Evolutionary conservation across 257 asterid genomes (phyloP).

Genomic region (Marsdenia floribunda): DNA sequence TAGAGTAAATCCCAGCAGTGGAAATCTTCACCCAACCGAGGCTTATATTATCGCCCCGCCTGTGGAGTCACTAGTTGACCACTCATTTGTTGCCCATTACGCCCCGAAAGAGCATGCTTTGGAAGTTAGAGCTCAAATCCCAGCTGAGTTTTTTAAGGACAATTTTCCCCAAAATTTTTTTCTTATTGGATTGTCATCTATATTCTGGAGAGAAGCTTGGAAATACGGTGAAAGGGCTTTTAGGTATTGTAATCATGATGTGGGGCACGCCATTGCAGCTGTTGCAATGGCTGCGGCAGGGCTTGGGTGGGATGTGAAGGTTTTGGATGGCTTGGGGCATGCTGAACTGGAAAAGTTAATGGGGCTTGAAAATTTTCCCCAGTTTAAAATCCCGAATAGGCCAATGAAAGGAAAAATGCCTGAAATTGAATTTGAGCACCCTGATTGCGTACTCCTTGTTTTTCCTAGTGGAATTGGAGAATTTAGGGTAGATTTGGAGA

Average conservation of each 20-base stretch:
- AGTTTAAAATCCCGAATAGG: slow-evolving; percentile 50
- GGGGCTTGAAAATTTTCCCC: slow-evolving; percentile 50
- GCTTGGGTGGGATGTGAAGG: slow-evolving; percentile 84
- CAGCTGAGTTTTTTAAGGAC: slow-evolving; percentile 32
- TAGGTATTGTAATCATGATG: slow-evolving; percentile 97
- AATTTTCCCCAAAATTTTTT: slow-evolving; percentile 56
- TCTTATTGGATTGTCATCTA: slow-evolving; percentile 69
- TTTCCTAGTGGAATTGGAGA: slow-evolving; percentile 43
- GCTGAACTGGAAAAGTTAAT: slow-evolving; percentile 60
- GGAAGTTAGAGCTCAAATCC: slow-evolving; percentile 66
- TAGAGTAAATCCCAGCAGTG: slow-evolving; percentile 98
- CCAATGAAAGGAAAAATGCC: slow-evolving; percentile 73
- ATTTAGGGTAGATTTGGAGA: slow-evolving; percentile 59
- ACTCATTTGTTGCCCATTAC: slow-evolving; percentile 70
- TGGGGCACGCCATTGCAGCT: slow-evolving; percentile 91
- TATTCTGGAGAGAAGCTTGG: slow-evolving; percentile 98
- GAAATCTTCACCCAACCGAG: slow-evolving; percentile 90
- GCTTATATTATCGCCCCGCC: slow-evolving; percentile 69
- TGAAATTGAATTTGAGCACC: slow-evolving; percentile 86
- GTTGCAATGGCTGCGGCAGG: slow-evolving; percentile 85
- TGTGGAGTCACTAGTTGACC: slow-evolving; percentile 40
- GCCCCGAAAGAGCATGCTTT: slow-evolving; percentile 89
- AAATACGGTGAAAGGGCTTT: slow-evolving; percentile 96
- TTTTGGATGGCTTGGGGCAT: slow-evolving; percentile 70
- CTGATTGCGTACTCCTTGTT: slow-evolving; percentile 77